Base-by-base conservation (phyloP, 2,329 filamentous ascomycete genomes). In the Colletotrichum gloeosporioides region DNA sequence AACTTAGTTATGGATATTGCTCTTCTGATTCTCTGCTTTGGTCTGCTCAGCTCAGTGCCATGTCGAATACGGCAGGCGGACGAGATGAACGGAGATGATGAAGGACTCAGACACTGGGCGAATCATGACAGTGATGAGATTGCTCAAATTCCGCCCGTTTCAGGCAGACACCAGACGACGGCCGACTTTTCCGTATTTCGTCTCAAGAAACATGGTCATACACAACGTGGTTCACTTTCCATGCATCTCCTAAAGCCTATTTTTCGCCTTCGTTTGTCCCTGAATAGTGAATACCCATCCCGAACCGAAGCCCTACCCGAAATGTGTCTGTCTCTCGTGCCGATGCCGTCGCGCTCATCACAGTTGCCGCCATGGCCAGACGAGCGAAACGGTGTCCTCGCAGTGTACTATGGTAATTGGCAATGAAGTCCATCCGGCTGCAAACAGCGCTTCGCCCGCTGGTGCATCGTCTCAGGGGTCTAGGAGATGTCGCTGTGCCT, bases 151-250 rank as follows among this genome's bases (percentile, higher is more conserved):
- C 70, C 44, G 44, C 29, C 64, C 32, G 73, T 73, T 76, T 76
- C 73, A 76, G 59, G 44, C 13, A 55, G 32, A 76, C 64, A 61
- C 69, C 44, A 69, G 73, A 76, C 65, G 73, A 69, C 70, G 73
- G 70, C 63, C 12, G 49, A 27, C 62, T 29, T 12, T 72, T 31
- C 62, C 63, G 18, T 32, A 25, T 15, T 64, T 65, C 64, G 69
- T 72, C 62, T 72, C 55, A 53, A 64, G 63, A 71, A 76, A 39
- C 32, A 39, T 25, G 68, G 62, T 69, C 36, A 55, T 25, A 72
- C 68, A 39, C 39, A 22, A 62, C 25, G 16, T 66, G 44, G 34
- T 49, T 34, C 25, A 59, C 53, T 39, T 15, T 62, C 22, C 13
- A 39, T 18, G 36, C 62, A 62, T 25, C 29, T 29, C 36, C 64